Evolutionary conservation across 805 yeast species (phyloP), one percentile per base, ranked within the genome.

Genomic region (Zygosaccharomyces lentus): DNA sequence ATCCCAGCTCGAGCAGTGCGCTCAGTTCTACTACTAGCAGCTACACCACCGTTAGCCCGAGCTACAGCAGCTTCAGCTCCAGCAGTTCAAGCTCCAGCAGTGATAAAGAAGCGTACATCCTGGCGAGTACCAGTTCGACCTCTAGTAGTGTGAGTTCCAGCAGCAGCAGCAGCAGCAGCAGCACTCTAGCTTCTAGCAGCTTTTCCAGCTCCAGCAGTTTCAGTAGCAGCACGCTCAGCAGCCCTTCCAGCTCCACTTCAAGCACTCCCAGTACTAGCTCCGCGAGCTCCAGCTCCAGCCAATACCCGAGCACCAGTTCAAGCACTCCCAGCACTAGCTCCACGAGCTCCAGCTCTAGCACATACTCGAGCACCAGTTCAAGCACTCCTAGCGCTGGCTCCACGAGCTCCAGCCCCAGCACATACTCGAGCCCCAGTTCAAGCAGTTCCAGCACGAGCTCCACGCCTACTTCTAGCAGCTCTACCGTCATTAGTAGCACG

Each of bases 371-470:
- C 24, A 34, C 47, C 38, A 46, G 32, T 21, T 21, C 40, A 1
- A 24, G 15, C 13, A 24, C 40, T 2, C 13, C 40, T 6, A 25
- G n/a, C n/a, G n/a, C n/a, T n/a, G n/a, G n/a, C n/a, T n/a, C n/a
- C n/a, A n/a, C n/a, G n/a, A n/a, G n/a, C 21, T 19, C 21, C 21
- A 19, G 21, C 21, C 5, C 21, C 21, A 19, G 21, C 21, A 4
- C 21, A 3, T 3, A 21, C 24, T 10, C 47, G 16, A 15, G 38
- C 54, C n/a, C 43, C 52, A 40, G 17, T 39, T 41, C 49, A 15
- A 50, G 46, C 10, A 37, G 6, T 47, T 49, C 15, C 27, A 32
- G 49, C 40, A 31, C 58, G 54, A 32, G 47, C 42, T 42, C 50
- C 47, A 31, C 54, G 35, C 12, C 51, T 31, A 17, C 38, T 38